A percentile compares a stretch with the other conserved stretches of the same genome.
phyloP scores from a whole-genome alignment of 192 early-diverging fungal species.

The Coemansia sp. region DNA sequence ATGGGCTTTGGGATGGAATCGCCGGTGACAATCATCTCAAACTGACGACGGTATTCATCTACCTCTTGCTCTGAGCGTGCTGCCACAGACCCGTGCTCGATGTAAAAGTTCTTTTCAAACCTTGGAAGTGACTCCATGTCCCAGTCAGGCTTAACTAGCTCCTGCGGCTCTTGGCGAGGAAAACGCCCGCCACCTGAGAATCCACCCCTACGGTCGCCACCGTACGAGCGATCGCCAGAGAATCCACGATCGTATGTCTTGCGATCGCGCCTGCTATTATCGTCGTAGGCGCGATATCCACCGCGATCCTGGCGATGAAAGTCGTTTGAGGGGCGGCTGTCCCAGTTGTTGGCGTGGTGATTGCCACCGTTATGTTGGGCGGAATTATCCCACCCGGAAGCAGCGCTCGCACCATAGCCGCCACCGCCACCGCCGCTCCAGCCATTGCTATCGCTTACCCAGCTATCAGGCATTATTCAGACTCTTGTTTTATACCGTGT shows the following conservation, averaged over 20 bases:
- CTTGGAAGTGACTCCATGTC: conserved; percentile 63
- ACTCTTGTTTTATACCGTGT: background rate
- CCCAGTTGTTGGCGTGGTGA: conserved; percentile 14
- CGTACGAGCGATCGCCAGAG: conserved; percentile 23
- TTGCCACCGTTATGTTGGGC: background rate
- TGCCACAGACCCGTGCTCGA: conserved; percentile 74
- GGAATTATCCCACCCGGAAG: background rate
- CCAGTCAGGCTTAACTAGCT: conserved; percentile 64
- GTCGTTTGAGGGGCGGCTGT: conserved; percentile 25
- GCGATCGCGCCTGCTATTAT: conserved; percentile 64
- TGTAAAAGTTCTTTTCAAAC: conserved; percentile 98
- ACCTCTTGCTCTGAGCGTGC: conserved; percentile 70
- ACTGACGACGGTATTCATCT: conserved; percentile 70
- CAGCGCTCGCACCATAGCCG: conserved; percentile 2
- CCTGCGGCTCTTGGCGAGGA: conserved; percentile 36
- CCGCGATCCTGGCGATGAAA: conserved; percentile 52
- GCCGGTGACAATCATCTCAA: conserved; percentile 86
- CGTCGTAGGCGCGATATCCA: conserved; percentile 63
- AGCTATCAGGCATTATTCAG: conserved; percentile 22
- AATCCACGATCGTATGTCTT: conserved; percentile 55
- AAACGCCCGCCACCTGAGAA: conserved; percentile 28
- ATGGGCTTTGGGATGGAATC: conserved; percentile 88
- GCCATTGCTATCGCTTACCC: conserved; percentile 20
- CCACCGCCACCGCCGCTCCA: conserved; percentile 12
- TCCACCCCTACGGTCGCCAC: conserved; percentile 18